Base-by-base conservation (phyloP, 2,329 filamentous ascomycete species). In the Conoideocrella luteorostrata region DNA sequence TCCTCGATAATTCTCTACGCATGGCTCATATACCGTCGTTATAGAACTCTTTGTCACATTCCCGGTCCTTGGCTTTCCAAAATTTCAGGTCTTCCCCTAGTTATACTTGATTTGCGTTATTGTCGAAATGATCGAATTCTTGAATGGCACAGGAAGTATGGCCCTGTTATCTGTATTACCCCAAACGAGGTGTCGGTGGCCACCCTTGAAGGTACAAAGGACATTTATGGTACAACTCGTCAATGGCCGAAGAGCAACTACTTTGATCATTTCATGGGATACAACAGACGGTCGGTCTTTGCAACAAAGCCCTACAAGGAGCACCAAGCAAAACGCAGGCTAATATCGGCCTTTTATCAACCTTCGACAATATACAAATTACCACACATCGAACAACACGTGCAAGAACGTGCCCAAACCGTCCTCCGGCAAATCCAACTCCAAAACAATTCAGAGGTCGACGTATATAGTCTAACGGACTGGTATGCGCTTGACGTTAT, bases 111-210 rank as follows among this genome's bases (percentile, higher is more conserved):
- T 44, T 37, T 47, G 12, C 20, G 9, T 3, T 41, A 40, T 24
- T 28, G 37, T n/a, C 45, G 45, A 24, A 47, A 44, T 20, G 33
- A 35, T 20, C 11, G 32, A 17, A 43, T 41, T 20, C 20, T 38
- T 18, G 20, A 43, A 12, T 47, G 45, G 45, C 45, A 47, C 28
- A 29, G 20, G 15, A n/a, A 17, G 15, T 41, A 47, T 30, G 45
- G 45, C 18, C 45, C 41, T n/a, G 22, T 47, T 5, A 18, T 47
- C 30, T 41, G 45, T 7, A 44, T 47, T 17, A 30, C 41, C 9
- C 45, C 45, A 3, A 47, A 47, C 15, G 45, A 47, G 21, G 36
- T 47, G 17, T 47, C 45, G 7, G 41, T 47, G 9, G 30, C 45
- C 10, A 41, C 30, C 4, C 9, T 44, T 2, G 36, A 47, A 33